Evolutionary conservation across 2,329 filamentous ascomycete species (phyloP), one percentile per base, ranked within the genome.

Genomic region (Zymoseptoria ardabiliae): DNA sequence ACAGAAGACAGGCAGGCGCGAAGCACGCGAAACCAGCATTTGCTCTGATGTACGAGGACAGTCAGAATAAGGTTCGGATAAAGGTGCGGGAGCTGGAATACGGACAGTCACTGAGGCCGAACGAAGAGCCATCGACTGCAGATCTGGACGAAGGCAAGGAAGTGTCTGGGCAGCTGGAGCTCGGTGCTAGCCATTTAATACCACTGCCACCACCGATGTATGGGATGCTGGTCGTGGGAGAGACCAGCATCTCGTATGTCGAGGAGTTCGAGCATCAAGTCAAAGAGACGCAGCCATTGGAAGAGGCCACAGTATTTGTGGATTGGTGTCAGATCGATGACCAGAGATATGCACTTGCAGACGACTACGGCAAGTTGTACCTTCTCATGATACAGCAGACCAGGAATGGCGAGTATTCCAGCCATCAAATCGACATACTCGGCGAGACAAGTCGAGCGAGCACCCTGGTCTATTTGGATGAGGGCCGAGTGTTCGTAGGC

Each of bases 321-420:
- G 86, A 91, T 2, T 99, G 93, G 92, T 89, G 89, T 63, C 85
- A 87, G 68, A 86, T 94, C 55, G 90, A 97, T 68, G 84, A 85
- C 22, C 86, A 88, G 48, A 83, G 88, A 68, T 97, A 91, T 77
- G 79, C 97, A n/a, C 77, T 99, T 2, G 91, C 89, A 1, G 94
- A 99, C 71, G 91, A 97, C 67, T 97, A 94, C 70, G 93, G 94
- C 17, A 83, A 82, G 54, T 74, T 99, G 22, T 91, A 93, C 70
- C 78, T 97, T n/a, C 77, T 99, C 45, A 91, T 91, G 71, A 83
- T 99, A 11, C 74, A 88, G 13, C 80, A 90, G 2, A 80, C 81
- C 53, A 77, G 81, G 9, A 80, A 84, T 3, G 82, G 84, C 5
- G 83, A 86, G 17, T 89, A 97, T 0, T 83, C 82, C 13, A 83